phyloP scores from a whole-genome alignment of 352 stramenopile genomes.

The Phytophthora podocarpi region DNA sequence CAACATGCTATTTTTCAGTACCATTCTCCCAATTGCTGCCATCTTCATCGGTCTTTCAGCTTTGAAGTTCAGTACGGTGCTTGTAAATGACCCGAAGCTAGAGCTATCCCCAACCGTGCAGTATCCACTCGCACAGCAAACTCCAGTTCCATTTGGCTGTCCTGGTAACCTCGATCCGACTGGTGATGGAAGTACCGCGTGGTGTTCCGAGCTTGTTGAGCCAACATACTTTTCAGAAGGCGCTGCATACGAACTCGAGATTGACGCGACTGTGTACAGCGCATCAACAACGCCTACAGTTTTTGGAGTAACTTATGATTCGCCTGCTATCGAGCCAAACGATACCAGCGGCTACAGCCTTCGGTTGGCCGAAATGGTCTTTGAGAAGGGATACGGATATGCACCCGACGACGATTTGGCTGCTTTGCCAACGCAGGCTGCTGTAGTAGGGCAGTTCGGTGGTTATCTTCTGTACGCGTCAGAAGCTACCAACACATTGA shows the following conservation, averaged over 20 bases:
- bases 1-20: constrained; percentile 79
- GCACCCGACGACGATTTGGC: not conserved
- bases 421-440: not conserved
- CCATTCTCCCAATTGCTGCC: constrained; percentile 66
- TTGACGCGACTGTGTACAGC: constrained; percentile 48
- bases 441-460: constrained; percentile 53
- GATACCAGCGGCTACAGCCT: constrained; percentile 66
- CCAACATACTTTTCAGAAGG: constrained; percentile 30
- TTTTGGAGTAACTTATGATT: constrained; percentile 58
- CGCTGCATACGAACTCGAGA: constrained; percentile 29
- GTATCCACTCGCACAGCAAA: constrained; percentile 36
- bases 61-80: constrained; percentile 56
- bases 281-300: constrained; percentile 38
- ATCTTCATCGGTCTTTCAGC: constrained; percentile 67
- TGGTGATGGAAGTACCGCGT: constrained; percentile 27
- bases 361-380: constrained; percentile 58
- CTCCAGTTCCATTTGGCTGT: constrained; percentile 58
- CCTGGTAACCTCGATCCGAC: constrained; percentile 23
- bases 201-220: constrained; percentile 16
- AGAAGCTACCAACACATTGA: constrained; percentile 37
- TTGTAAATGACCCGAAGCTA: constrained; percentile 58
- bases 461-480: constrained; percentile 57
- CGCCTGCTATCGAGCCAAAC: constrained; percentile 43
- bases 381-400: constrained; percentile 51
- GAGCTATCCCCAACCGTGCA: constrained; percentile 36